Percentiles rank a stretch among this genome's conserved stretches.
Evolutionary conservation across 352 stramenopile species (phyloP).

Genomic region (Phytopythium aichiense): DNA sequence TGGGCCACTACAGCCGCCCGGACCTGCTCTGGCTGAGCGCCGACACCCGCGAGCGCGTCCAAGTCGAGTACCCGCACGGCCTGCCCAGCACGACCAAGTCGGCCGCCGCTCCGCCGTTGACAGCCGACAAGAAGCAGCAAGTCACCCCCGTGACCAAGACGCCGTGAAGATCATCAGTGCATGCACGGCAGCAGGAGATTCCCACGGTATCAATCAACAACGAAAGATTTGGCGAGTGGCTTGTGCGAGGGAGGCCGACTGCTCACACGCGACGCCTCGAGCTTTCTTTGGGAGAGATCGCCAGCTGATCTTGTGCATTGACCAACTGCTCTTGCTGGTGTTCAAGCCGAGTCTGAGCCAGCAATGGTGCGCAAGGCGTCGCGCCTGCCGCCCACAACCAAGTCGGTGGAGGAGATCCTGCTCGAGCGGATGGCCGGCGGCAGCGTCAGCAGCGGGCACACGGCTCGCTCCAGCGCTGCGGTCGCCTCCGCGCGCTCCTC

Average conservation of each 20-base stretch:
- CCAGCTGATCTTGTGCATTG: neutral
- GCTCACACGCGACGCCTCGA: neutral
- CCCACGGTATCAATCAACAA: neutral
- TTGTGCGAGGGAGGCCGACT: neutral
- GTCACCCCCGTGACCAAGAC: neutral
- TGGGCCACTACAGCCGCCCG: constrained; percentile 19
- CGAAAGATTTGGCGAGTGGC: too few species aligned
- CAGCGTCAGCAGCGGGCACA: neutral
- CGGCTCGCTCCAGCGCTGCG: neutral
- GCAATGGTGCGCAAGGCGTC: constrained; percentile 61
- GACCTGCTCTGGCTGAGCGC: constrained; percentile 18
- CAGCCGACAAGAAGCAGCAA: neutral
- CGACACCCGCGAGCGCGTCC: constrained; percentile 11
- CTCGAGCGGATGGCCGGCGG: constrained; percentile 37
- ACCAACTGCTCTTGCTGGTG: neutral
- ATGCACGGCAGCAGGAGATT: neutral
- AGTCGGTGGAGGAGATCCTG: constrained; percentile 69
- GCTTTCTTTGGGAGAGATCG: neutral
- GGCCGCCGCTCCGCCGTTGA: neutral
- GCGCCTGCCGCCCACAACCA: constrained; percentile 43
- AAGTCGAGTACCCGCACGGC: constrained; percentile 3
- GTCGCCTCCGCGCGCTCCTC: neutral
- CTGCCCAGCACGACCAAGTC: neutral
- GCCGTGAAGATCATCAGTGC: neutral
- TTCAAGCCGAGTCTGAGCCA: neutral